phyloP scores from a whole-genome alignment of 2,329 filamentous ascomycete species.

The Colletotrichum cordylinicola region DNA sequence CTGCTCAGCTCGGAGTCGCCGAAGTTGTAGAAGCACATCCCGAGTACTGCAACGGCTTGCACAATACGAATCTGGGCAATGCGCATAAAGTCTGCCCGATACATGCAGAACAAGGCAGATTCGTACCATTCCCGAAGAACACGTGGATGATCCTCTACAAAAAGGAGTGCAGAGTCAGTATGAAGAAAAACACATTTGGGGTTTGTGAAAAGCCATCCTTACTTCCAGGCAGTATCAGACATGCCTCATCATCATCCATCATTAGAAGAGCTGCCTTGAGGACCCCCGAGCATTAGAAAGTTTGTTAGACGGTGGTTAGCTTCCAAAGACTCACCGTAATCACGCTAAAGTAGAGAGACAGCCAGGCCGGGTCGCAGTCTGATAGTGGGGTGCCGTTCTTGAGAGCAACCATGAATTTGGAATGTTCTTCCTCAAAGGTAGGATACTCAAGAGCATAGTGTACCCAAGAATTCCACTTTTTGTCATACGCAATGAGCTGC shows the following conservation, averaged over 20 bases:
- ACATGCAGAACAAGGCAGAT: conserved; percentile 21
- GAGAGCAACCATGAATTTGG: background rate
- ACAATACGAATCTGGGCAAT: conserved; percentile 6
- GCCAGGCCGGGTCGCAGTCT: conserved; percentile 12
- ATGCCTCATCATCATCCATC: conserved; percentile 6
- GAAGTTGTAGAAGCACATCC: conserved; percentile 23
- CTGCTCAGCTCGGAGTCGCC: conserved; percentile 15
- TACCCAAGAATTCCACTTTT: conserved; percentile 25
- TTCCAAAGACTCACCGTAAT: conserved; percentile 6
- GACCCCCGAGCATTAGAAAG: background rate
- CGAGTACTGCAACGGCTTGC: conserved; percentile 24
- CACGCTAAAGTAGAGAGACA: conserved; percentile 25
- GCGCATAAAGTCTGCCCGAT: conserved; percentile 21
- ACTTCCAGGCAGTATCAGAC: background rate
- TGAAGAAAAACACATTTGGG: too few species aligned
- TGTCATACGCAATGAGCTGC: conserved; percentile 10
- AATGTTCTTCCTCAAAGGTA: conserved; percentile 14
- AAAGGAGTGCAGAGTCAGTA: background rate
- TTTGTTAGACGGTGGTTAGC: background rate
- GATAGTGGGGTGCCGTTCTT: background rate
- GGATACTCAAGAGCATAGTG: conserved; percentile 26
- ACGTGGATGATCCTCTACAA: background rate
- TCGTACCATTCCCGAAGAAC: conserved; percentile 19
- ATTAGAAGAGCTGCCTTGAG: conserved; percentile 4
- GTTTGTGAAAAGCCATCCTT: background rate